Conservation (phyloP, 1,284 basidiomycete species). For the Papiliotrema flavescens region DNA sequence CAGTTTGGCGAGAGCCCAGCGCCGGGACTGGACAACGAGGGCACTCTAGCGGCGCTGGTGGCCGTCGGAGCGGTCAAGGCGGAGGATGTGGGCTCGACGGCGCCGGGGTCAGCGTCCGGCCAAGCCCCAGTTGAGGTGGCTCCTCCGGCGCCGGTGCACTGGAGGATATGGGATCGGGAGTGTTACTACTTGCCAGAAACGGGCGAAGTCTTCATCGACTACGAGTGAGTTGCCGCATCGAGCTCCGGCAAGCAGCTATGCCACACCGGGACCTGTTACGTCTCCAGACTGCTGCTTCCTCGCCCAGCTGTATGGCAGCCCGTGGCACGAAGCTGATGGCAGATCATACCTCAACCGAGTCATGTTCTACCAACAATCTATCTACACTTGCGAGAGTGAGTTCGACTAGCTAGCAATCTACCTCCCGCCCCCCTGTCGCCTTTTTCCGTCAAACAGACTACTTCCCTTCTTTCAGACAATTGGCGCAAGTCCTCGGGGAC, state of each 20-base stretch:
- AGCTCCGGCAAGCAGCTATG: no score
- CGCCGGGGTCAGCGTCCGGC: background rate
- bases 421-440: no score
- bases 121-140: background rate
- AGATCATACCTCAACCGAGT: slow-evolving; percentile 87
- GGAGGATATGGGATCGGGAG: slow-evolving; percentile 55
- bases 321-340: slow-evolving; percentile 58
- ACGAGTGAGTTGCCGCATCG: slow-evolving; percentile 88
- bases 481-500: no score
- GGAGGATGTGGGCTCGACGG: background rate
- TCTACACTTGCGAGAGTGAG: slow-evolving; percentile 47
- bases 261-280: no score
- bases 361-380: slow-evolving; percentile 84
- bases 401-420: background rate
- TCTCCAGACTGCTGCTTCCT: no score
- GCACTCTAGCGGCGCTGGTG: background rate
- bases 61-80: background rate
- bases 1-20: background rate
- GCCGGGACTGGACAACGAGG: background rate
- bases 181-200: slow-evolving; percentile 88
- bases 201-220: slow-evolving; percentile 90
- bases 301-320: no score
- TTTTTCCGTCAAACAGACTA: no score
- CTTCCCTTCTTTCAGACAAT: no score
- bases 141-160: slow-evolving; percentile 9